A percentile compares a stretch with the other conserved stretches of the same genome.
Evolutionary conservation across 2,329 filamentous ascomycete species (phyloP).

Genomic region (Fusarium tanahbumbuense): DNA sequence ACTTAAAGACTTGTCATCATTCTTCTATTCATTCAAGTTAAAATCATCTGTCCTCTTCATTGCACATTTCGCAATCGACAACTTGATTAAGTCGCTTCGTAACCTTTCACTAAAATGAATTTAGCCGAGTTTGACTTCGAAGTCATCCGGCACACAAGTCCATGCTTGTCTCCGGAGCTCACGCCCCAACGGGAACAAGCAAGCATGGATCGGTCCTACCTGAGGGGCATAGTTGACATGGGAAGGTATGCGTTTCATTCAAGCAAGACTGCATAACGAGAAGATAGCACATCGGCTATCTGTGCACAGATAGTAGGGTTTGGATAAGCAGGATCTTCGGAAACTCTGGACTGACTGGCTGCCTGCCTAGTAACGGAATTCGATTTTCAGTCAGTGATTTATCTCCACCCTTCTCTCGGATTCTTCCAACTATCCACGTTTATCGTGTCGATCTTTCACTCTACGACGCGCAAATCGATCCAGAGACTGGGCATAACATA

Average conservation of each 20-base stretch:
- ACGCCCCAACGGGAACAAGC: not conserved
- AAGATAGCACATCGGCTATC: too few relatives aligned
- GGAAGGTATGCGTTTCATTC: constrained; percentile 14
- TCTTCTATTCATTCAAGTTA: too few relatives aligned
- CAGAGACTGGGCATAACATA: constrained; percentile 18
- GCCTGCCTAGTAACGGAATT: constrained; percentile 16
- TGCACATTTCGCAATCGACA: too few relatives aligned
- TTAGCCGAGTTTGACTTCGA: constrained; percentile 12
- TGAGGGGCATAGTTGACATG: constrained; percentile 33
- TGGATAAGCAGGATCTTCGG: too few relatives aligned
- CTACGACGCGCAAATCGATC: constrained; percentile 31
- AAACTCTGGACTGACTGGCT: not conserved
- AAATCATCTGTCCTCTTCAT: too few relatives aligned
- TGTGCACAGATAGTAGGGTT: too few relatives aligned
- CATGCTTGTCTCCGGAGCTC: not conserved
- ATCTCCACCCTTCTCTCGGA: constrained; percentile 28
- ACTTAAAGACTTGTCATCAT: not conserved
- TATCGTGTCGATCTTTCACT: constrained; percentile 33
- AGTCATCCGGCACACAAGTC: not conserved
- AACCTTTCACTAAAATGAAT: not conserved
- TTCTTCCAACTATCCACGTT: constrained; percentile 28
- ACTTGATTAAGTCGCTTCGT: too few relatives aligned
- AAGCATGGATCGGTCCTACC: not conserved
- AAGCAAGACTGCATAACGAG: too few relatives aligned
- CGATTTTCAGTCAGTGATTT: constrained; percentile 32